Evolutionary conservation across 129 eudicot genomes (phyloP), one percentile per base, ranked within the genome.

Genomic region (Helianthus tuberosus): DNA sequence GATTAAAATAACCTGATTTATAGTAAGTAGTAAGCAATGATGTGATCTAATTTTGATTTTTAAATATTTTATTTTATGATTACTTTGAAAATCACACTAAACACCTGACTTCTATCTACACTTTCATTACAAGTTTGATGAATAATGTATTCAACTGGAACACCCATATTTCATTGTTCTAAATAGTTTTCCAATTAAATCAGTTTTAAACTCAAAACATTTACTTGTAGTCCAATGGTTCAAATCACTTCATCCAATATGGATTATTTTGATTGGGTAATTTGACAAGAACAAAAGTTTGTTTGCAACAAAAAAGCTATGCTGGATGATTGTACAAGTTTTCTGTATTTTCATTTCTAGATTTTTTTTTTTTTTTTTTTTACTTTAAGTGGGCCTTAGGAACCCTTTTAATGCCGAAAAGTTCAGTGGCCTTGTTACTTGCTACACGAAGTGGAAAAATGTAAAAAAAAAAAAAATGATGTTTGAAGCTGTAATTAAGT

Each of bases 361-460:
- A 14, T 20, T 51, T n/a, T 2, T 52, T 52, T 52, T 10, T n/a
- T 5, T 52, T 52, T 20, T 51, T n/a, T 2, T 52, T 52, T 52
- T 10, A 52, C 15, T 52, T 52, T 52, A 50, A 23, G 9, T 52
- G 58, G 58, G 25, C 58, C 58, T 4, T 8, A n/a, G 57, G 25
- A 52, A 52, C 58, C 9, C 5, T 52, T 15, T 52, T 52, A 1
- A n/a, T 15, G 58, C 58, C 15, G 5, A 23, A 15, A 52, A n/a
- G 58, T 52, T 23, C 58, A 52, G 10, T 52, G 58, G 58, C 58
- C 54, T 11, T 52, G 58, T 52, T 52, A 52, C 58, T 52, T 15
- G 9, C 23, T n/a, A 1, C 8, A 5, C 23, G 6, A 52, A 52
- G 58, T 52, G 58, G 58, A 52, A 52, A 52, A 15, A 5, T 5